Conservation (phyloP, 164 flowering plant species). For the Vitis rotundifolia region DNA sequence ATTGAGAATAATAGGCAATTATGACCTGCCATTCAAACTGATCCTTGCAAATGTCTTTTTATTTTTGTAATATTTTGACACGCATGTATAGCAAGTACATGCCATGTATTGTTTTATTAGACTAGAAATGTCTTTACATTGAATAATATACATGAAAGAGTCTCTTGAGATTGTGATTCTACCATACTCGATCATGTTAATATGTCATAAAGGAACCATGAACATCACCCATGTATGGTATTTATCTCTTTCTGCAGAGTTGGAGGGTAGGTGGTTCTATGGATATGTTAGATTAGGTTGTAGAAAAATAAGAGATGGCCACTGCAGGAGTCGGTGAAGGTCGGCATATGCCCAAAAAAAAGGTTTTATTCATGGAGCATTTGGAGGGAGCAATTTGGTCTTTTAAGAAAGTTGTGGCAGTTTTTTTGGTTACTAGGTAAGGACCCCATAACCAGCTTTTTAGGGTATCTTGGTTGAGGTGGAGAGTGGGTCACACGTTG, state of each 20-base stretch:
- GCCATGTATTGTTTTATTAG: no score
- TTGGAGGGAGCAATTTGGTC: not conserved
- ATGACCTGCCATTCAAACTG: no score
- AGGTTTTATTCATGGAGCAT: not conserved
- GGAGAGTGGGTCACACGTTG: slow-evolving; percentile 19
- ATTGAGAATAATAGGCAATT: not conserved
- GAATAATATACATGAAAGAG: no score
- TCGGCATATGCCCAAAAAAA: not conserved
- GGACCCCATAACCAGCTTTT: not conserved
- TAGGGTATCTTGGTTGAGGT: not conserved
- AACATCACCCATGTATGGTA: no score
- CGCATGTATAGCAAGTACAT: no score
- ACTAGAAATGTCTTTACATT: no score
- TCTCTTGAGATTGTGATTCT: no score
- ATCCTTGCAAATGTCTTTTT: no score
- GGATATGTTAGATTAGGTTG: slow-evolving; percentile 2
- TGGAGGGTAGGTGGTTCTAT: slow-evolving; percentile 7
- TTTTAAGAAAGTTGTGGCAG: not conserved
- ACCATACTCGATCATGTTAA: not conserved
- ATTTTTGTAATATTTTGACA: no score
- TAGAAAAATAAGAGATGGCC: slow-evolving; percentile 20
- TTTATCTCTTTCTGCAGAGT: no score
- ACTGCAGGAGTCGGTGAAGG: not conserved
- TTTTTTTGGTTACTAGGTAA: not conserved
- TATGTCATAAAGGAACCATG: not conserved